A percentile compares a stretch with the other conserved stretches of the same genome.
Evolutionary conservation across 2,329 filamentous ascomycete genomes (phyloP).

Genomic region (Fusarium anguioides): DNA sequence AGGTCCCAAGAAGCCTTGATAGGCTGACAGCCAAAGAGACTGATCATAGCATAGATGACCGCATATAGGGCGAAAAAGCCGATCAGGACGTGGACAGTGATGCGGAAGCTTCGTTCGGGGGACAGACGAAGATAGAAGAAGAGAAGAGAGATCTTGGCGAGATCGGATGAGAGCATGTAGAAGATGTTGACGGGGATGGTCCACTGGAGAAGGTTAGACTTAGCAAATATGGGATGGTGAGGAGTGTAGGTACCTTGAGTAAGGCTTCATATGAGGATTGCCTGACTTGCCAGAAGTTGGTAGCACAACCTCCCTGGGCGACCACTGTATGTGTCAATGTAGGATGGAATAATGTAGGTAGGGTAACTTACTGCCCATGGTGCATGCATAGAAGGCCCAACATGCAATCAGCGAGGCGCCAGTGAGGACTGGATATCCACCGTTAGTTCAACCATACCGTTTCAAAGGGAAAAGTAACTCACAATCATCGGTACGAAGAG

Average conservation of each 20-base stretch:
- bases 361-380: conserved; percentile 36
- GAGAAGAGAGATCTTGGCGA: conserved; percentile 40
- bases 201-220: conserved; percentile 21
- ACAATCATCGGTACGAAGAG: conserved; percentile 35
- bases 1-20: conserved; percentile 41
- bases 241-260: conserved; percentile 11
- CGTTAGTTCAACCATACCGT: background rate
- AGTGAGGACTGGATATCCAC: conserved; percentile 4
- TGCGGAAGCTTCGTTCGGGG: conserved; percentile 35
- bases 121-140: conserved; percentile 40
- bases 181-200: conserved; percentile 42
- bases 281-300: conserved; percentile 39
- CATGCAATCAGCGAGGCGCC: conserved; percentile 37
- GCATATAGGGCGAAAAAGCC: conserved; percentile 29
- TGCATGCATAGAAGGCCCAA: conserved; percentile 39
- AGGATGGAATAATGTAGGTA: accelerated
- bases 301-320: conserved; percentile 30
- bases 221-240: accelerated
- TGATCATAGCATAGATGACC: conserved; percentile 39
- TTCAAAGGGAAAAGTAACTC: accelerated
- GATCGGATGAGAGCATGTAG: conserved; percentile 40
- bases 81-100: conserved; percentile 11
- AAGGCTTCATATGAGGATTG: conserved; percentile 21
- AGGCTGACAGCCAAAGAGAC: conserved; percentile 37
- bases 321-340: conserved; percentile 21